Percentiles rank a stretch among this genome's conserved stretches.
Conservation (phyloP, 2,329 filamentous ascomycete genomes). For the Penicillium sp. region DNA sequence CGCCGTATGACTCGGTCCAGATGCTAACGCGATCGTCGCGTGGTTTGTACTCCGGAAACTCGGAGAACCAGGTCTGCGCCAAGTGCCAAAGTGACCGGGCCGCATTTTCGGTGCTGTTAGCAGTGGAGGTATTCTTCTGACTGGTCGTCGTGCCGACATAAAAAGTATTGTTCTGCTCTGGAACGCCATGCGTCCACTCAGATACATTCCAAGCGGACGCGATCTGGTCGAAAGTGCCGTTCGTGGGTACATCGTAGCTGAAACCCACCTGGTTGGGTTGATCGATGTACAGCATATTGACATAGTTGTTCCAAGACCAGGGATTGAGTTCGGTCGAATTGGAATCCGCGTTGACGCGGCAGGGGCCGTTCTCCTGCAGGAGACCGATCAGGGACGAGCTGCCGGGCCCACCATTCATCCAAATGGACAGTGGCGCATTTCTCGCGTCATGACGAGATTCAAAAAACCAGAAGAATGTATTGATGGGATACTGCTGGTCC, state of each 20-base stretch:
- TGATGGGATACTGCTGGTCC: slow-evolving; percentile 57
- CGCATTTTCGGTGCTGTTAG: slow-evolving; percentile 54
- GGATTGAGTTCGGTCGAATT: slow-evolving; percentile 56
- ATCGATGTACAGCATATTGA: slow-evolving; percentile 71
- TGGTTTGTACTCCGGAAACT: slow-evolving; percentile 63
- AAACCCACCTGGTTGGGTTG: slow-evolving; percentile 63
- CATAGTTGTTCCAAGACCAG: slow-evolving; percentile 63
- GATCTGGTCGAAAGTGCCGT: slow-evolving; percentile 39
- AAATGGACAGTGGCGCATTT: slow-evolving; percentile 60
- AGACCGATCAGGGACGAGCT: slow-evolving; percentile 59
- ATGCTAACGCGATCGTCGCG: slow-evolving; percentile 53
- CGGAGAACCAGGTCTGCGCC: slow-evolving; percentile 61
- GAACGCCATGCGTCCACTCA: slow-evolving; percentile 28
- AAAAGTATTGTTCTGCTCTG: slow-evolving; percentile 54
- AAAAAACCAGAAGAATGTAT: slow-evolving; percentile 68
- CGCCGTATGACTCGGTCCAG: slow-evolving; percentile 49
- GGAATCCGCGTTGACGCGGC: slow-evolving; percentile 52
- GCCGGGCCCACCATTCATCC: slow-evolving; percentile 64
- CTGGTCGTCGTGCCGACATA: slow-evolving; percentile 55
- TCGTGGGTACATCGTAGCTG: slow-evolving; percentile 51
- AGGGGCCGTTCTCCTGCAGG: slow-evolving; percentile 55
- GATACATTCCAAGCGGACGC: slow-evolving; percentile 25
- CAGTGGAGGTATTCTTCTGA: slow-evolving; percentile 43
- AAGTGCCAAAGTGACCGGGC: slow-evolving; percentile 61
- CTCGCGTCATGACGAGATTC: slow-evolving; percentile 55